phyloP scores from a whole-genome alignment of 2,329 filamentous ascomycete species.

The Cladophialophora yegresii region DNA sequence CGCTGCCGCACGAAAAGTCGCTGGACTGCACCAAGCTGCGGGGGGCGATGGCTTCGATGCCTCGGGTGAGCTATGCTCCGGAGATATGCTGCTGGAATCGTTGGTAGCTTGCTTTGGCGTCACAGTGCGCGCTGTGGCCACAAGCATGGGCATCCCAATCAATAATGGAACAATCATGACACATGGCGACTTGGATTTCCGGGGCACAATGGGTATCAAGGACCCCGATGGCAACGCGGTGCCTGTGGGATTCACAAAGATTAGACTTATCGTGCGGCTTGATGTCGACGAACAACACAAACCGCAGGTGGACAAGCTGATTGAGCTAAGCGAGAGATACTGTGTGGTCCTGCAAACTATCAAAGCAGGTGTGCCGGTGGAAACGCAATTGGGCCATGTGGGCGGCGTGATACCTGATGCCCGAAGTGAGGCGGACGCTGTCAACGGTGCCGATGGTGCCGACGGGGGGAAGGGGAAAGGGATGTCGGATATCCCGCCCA shows the following conservation, averaged over 20 bases:
- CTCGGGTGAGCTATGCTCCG: constrained; percentile 53
- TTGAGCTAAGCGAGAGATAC: constrained; percentile 54
- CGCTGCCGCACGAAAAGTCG: constrained; percentile 48
- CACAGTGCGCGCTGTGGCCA: constrained; percentile 55
- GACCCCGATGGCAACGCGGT: constrained; percentile 40
- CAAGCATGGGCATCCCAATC: constrained; percentile 50
- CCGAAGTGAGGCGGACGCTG: constrained; percentile 5
- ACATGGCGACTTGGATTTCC: constrained; percentile 54
- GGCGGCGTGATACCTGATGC: constrained; percentile 15
- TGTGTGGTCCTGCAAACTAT: constrained; percentile 51
- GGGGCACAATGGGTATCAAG: constrained; percentile 54
- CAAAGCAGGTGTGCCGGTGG: constrained; percentile 43
- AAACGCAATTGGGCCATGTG: constrained; percentile 36
- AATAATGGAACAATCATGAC: constrained; percentile 47
- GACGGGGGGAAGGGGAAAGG: constrained; percentile 10
- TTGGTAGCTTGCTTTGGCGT: constrained; percentile 55
- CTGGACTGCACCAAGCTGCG: constrained; percentile 52
- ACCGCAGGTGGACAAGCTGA: constrained; percentile 49
- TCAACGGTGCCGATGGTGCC: constrained; percentile 1
- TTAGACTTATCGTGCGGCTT: constrained; percentile 50
- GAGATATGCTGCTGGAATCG: constrained; percentile 55
- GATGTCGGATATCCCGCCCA: constrained; percentile 18
- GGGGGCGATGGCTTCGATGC: constrained; percentile 49
- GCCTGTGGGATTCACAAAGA: constrained; percentile 52
- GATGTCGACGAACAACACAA: constrained; percentile 45